phyloP scores from a whole-genome alignment of 257 asterid species.

The Nicotiana knightiana region DNA sequence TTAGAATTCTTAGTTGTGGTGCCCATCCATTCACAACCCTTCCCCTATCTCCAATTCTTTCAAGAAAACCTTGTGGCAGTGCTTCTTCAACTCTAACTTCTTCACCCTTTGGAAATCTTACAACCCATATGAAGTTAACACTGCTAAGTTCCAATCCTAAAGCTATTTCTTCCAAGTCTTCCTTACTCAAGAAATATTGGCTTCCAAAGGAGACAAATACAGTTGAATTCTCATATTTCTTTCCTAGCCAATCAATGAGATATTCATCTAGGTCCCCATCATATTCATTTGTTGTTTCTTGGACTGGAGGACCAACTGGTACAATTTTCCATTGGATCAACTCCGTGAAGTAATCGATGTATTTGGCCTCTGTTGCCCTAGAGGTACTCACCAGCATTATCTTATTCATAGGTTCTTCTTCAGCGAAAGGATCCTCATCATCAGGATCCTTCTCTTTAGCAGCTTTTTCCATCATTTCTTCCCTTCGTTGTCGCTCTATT shows the following conservation, averaged over 20 bases:
- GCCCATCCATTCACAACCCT: background rate
- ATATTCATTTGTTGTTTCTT: background rate
- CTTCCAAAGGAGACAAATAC: conserved; percentile 22
- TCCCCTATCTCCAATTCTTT: background rate
- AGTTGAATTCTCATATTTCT: conserved; percentile 23
- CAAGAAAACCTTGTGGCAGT: conserved; percentile 29
- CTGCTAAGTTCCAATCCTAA: conserved; percentile 46
- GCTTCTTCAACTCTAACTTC: conserved; percentile 8
- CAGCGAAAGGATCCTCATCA: background rate
- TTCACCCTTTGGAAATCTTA: conserved; percentile 34
- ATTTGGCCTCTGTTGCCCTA: background rate
- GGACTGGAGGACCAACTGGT: conserved; percentile 30
- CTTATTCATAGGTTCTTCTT: background rate
- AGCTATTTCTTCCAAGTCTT: conserved; percentile 47
- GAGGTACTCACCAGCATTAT: conserved; percentile 22
- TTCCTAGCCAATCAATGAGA: conserved; percentile 43
- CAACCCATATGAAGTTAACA: conserved; percentile 9
- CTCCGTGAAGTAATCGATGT: conserved; percentile 14
- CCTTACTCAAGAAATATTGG: conserved; percentile 33
- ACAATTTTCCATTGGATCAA: background rate
- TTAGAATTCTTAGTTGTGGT: no score
- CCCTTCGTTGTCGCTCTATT: conserved; percentile 10
- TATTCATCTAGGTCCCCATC: background rate
- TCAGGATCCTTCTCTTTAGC: conserved; percentile 20
- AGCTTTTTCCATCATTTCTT: background rate